Evolutionary conservation across 2,329 filamentous ascomycete species (phyloP), one percentile per base, ranked within the genome.

Genomic region (Diaporthe aspalathi): DNA sequence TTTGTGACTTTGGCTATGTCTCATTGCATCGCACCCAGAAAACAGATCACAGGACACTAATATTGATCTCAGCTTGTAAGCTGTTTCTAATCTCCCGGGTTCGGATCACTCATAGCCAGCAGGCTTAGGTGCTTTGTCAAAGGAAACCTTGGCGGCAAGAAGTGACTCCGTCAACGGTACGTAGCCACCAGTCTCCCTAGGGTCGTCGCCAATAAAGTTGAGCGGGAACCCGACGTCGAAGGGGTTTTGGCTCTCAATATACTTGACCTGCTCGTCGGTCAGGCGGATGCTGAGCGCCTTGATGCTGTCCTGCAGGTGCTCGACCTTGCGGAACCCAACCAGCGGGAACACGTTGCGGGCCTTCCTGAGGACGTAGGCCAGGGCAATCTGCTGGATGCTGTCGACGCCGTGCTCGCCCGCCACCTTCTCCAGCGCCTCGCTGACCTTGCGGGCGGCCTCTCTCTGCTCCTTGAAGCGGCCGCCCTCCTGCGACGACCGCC

Each of bases 351-450:
- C 90, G 75, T 93, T 89, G 0, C 91, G 88, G 0, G 90, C 83
- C 81, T 94, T 94, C 74, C 89, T 86, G 85, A 93, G 87, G 17
- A 94, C 89, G 77, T 94, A 94, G 2, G 92, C 92, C 24, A 94
- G 81, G 9, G 92, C 92, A 68, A 87, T 78, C 72, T 83, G 83
- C n/a, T 84, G 85, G 73, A 86, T 80, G 66, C 79, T 74, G 4
- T 82, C 84, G 73, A 79, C 78, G 74, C 84, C 84, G 72, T 81
- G 81, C 38, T 76, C 74, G 60, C 84, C 83, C 0, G 85, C 84
- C 54, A 92, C 85, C 43, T 79, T 84, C 84, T 86, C 84, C 43
- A 87, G 79, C 22, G 79, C 82, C 70, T 80, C 75, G 74, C 83
- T 85, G 73, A 86, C 78, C 74, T 82, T 83, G 73, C 85, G 80